Evolutionary conservation across 2,329 filamentous ascomycete species (phyloP), one percentile per base, ranked within the genome.

Genomic region (Xylaria polymorpha): DNA sequence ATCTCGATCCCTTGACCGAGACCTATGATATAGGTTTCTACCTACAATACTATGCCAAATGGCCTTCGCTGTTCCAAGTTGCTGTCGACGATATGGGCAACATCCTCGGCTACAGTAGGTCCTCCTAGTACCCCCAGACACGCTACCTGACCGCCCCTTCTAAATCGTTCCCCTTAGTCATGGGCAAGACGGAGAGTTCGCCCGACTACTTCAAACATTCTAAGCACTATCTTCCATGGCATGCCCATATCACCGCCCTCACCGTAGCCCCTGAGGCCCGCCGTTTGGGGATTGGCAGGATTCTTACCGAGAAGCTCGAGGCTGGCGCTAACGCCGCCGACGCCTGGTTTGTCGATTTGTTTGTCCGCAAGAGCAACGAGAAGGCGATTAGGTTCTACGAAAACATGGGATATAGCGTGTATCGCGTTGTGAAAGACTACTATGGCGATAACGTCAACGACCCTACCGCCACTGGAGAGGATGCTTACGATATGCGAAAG

Each of bases 401-500:
- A 79, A 92, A 89, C 74, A 91, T 98, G 87, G 96, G 96, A 73
- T 97, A 99, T 80, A 94, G 90, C 67, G 92, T 98, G 56, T 99
- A 92, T 81, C 87, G 96, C 55, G 88, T 93, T 10, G 95, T 99
- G 53, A 90, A 94, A 75, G 92, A 92, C 76, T 99, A 99, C 81
- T 99, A 99, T 77, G 93, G 92, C 71, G 94, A 98, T 78, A 92
- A 97, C 78, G 87, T 90, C 37, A 86, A 83, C 62, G 87, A 89
- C 63, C 88, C 89, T 3, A 88, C 85, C 10, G 84, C 87, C 69
- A 83, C 83, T 18, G 88, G 89, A 60, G 94, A 97, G 81, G 95
- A 98, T 83, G 96, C 95, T 20, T 96, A 93, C 79, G 96, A 99
- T 82, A 99, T 99, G 96, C 89, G 96, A 73, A 98, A 98, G 80